Evolutionary conservation across 225 moss, liverwort and hornwort species (phyloP).

Genomic region (Neckera pumila): DNA sequence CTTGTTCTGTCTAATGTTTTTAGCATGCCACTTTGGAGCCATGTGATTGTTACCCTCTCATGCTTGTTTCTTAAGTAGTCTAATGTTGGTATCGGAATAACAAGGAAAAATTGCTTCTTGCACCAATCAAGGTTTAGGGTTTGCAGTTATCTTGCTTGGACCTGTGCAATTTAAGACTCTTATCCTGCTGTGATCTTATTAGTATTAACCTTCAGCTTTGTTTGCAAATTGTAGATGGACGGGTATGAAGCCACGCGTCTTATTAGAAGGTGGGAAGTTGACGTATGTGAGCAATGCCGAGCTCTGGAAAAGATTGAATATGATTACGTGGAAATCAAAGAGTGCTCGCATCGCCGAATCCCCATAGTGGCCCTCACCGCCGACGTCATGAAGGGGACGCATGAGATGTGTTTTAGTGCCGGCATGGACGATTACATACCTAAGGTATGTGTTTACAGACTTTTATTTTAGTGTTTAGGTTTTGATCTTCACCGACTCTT

Average conservation of each 20-base stretch:
- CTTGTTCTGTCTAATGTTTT: background rate
- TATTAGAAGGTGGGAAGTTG: conserved; percentile 70
- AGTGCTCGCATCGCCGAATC: conserved; percentile 49
- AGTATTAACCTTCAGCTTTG: background rate
- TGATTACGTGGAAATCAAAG: conserved; percentile 24
- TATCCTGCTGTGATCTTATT: background rate
- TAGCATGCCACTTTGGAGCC: background rate
- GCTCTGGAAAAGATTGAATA: conserved; percentile 19
- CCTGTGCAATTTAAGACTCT: background rate
- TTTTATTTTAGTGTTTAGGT: background rate
- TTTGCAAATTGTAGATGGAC: conserved; percentile 50
- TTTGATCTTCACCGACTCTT: background rate
- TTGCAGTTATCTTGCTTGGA: background rate
- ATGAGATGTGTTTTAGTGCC: conserved; percentile 64
- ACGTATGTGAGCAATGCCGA: conserved; percentile 52
- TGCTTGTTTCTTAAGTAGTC: background rate
- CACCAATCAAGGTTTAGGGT: background rate
- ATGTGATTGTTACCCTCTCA: background rate
- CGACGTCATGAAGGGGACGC: conserved; percentile 92
- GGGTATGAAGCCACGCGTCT: conserved; percentile 75
- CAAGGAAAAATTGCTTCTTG: background rate
- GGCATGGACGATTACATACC: conserved; percentile 98
- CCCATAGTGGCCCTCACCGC: conserved; percentile 97
- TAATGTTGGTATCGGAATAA: background rate
- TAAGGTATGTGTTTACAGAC: conserved; percentile 24